Conservation (phyloP, 352 stramenopile genomes). For the Pythium apleroticum region DNA sequence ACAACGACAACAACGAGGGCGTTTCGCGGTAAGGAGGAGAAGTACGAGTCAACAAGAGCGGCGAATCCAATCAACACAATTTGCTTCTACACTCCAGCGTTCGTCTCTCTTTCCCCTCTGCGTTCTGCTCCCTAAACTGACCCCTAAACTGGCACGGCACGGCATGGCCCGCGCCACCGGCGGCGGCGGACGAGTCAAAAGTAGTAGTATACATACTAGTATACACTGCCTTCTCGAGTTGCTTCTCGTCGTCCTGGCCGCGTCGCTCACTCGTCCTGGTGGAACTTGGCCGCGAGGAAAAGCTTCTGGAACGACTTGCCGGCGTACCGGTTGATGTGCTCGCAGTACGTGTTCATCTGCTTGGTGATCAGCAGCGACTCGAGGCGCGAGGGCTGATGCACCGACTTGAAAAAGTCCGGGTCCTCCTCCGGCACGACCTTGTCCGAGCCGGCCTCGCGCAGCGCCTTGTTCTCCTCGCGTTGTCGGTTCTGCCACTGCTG, state of each 20-base stretch:
- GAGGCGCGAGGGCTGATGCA: constrained; percentile 85
- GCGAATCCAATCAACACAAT: constrained; percentile 11
- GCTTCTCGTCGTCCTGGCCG: background rate
- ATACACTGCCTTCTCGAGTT: constrained; percentile 10
- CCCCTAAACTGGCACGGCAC: constrained; percentile 1
- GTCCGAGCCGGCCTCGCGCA: constrained; percentile 72
- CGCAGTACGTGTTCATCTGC: constrained; percentile 93
- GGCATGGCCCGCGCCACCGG: background rate
- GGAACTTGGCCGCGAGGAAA: constrained; percentile 88
- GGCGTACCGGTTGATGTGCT: constrained; percentile 91
- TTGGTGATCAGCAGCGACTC: constrained; percentile 90
- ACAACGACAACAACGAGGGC: background rate
- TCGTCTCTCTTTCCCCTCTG: constrained; percentile 2
- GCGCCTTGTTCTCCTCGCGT: constrained; percentile 87
- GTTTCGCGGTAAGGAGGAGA: no score
- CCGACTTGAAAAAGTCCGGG: constrained; percentile 83
- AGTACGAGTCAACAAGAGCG: background rate
- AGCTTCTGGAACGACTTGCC: constrained; percentile 92
- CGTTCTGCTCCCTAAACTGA: constrained; percentile 3
- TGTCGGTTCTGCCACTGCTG: constrained; percentile 87
- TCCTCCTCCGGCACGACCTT: constrained; percentile 80
- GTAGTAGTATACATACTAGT: constrained; percentile 17
- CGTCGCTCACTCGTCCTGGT: constrained; percentile 64
- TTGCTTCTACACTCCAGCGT: constrained; percentile 8
- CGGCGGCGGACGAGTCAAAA: constrained; percentile 5